Evolutionary conservation across 148 eudicot species (phyloP).

Genomic region (Vaccinium macrocarpon): DNA sequence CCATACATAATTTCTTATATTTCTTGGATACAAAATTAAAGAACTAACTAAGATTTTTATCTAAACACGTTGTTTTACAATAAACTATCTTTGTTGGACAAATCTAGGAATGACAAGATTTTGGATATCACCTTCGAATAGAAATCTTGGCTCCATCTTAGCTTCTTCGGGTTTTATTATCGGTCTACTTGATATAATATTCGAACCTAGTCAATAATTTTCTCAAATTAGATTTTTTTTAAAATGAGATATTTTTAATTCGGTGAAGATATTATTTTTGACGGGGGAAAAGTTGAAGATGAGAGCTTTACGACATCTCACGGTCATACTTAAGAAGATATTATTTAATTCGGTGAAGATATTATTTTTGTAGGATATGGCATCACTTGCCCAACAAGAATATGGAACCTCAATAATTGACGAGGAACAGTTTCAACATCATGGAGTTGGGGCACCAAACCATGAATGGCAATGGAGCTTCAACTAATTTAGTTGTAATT

Average conservation of each 20-base stretch:
- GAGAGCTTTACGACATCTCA: not conserved
- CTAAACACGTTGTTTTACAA: too few species aligned
- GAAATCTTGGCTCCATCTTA: too few species aligned
- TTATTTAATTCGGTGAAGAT: not conserved
- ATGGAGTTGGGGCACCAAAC: not conserved
- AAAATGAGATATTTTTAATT: not conserved
- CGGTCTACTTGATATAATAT: not conserved
- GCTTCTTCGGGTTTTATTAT: not conserved
- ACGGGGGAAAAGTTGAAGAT: not conserved
- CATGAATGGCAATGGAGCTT: not conserved
- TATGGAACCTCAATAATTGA: slow-evolving; percentile 19
- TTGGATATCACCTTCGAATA: too few species aligned
- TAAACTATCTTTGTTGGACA: too few species aligned
- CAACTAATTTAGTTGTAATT: not conserved
- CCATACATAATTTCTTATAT: too few species aligned
- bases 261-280: too few species aligned
- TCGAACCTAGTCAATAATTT: not conserved
- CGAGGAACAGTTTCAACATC: not conserved
- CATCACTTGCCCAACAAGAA: not conserved
- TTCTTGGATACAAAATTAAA: too few species aligned
- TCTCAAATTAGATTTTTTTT: not conserved
- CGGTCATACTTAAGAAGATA: not conserved
- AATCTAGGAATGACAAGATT: too few species aligned
- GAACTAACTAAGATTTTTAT: too few species aligned
- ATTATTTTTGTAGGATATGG: not conserved